Conservation (phyloP, 805 yeast genomes). For the Yamadazyma phyllophila region DNA sequence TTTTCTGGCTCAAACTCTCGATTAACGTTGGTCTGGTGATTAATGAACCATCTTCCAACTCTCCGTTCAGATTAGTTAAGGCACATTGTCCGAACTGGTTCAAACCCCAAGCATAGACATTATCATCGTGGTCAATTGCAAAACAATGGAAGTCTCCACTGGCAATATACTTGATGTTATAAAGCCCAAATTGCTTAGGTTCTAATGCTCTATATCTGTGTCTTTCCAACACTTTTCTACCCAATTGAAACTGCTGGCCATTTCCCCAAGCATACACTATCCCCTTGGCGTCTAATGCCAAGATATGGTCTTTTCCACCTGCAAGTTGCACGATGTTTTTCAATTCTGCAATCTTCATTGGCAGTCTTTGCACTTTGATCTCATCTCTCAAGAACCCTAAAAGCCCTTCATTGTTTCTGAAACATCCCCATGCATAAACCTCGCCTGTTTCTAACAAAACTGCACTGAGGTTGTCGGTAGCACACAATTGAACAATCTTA, state of each 20-base stretch:
- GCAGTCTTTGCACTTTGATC: slow-evolving; percentile 61
- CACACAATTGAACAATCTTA: slow-evolving; percentile 74
- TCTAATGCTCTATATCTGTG: slow-evolving; percentile 69
- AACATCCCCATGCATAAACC: slow-evolving; percentile 97
- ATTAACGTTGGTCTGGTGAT: slow-evolving; percentile 76
- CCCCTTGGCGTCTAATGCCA: slow-evolving; percentile 82
- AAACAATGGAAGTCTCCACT: slow-evolving; percentile 96
- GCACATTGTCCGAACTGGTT: slow-evolving; percentile 98
- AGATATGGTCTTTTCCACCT: slow-evolving; percentile 87
- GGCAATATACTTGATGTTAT: slow-evolving; percentile 74
- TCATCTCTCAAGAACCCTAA: slow-evolving; percentile 71
- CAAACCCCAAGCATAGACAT: slow-evolving; percentile 88
- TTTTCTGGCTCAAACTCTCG: slow-evolving; percentile 56
- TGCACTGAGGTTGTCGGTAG: slow-evolving; percentile 89
- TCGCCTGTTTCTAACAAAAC: slow-evolving; percentile 77
- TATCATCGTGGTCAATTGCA: slow-evolving; percentile 74
- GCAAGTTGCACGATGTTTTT: slow-evolving; percentile 78
- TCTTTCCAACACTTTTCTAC: slow-evolving; percentile 79
- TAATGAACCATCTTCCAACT: slow-evolving; percentile 81
- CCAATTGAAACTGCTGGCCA: slow-evolving; percentile 91
- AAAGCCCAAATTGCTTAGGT: slow-evolving; percentile 81
- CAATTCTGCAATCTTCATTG: slow-evolving; percentile 59
- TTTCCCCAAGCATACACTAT: slow-evolving; percentile 96
- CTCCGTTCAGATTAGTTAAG: slow-evolving; percentile 52
- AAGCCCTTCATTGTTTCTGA: slow-evolving; percentile 88